phyloP scores from a whole-genome alignment of 1,284 basidiomycete genomes.

The Microstroma glucosiphilum region DNA sequence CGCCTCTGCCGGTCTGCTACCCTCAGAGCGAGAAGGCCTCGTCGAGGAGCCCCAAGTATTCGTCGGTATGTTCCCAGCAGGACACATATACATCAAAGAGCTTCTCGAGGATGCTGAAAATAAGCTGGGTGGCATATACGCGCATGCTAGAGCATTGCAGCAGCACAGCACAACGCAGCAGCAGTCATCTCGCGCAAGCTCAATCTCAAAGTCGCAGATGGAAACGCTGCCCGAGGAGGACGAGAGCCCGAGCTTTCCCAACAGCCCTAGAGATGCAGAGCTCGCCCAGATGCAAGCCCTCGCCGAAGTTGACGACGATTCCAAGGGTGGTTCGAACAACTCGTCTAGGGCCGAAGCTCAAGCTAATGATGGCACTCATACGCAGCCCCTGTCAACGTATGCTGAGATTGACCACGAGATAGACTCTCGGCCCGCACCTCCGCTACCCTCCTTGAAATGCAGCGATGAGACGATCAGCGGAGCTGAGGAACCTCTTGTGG shows the following conservation, averaged over 20 bases:
- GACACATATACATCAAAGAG: constrained; percentile 81
- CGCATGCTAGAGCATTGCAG: constrained; percentile 28
- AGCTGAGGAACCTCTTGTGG: constrained; percentile 74
- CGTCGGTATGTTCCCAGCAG: constrained; percentile 90
- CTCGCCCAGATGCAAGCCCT: not conserved
- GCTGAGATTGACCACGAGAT: not conserved
- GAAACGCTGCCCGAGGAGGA: constrained; percentile 31
- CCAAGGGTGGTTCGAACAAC: not conserved
- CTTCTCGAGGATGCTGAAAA: constrained; percentile 82
- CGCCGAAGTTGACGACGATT: no score
- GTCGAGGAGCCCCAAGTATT: constrained; percentile 67
- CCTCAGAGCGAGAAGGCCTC: constrained; percentile 13
- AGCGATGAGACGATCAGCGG: constrained; percentile 39
- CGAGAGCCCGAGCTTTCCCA: constrained; percentile 22
- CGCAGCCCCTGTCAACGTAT: no score
- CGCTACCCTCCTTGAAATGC: constrained; percentile 76
- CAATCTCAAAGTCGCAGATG: constrained; percentile 22
- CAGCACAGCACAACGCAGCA: constrained; percentile 11
- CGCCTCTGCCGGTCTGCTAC: constrained; percentile 10
- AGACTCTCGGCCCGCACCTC: constrained; percentile 63
- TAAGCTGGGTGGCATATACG: constrained; percentile 65
- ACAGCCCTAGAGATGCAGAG: constrained; percentile 16
- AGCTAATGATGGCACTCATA: no score
- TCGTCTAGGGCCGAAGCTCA: not conserved
- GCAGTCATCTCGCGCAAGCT: not conserved